Base-by-base conservation (phyloP, 2,329 filamentous ascomycete species). In the Colletotrichum spaethianum region DNA sequence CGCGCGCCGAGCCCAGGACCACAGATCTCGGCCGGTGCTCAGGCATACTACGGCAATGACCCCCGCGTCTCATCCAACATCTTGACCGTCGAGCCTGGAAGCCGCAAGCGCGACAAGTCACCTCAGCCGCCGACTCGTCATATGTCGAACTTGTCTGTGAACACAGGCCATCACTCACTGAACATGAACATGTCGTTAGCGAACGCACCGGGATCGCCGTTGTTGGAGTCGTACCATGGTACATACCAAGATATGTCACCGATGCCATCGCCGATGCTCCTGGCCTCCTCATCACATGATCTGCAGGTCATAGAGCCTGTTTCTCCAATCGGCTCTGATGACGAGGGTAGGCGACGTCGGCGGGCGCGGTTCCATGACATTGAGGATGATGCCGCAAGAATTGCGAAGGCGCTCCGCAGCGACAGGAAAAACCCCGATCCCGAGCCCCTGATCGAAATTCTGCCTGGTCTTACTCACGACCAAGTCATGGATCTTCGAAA, bases 171-270 rank as follows among this genome's bases (percentile, higher is more conserved):
- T n/a, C 82, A 83, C 75, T 62, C 79, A 3, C 76, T 80, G 11
- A 77, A 77, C 28, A 80, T 80, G 26, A 79, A 76, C 62, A 74
- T 85, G 61, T 86, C 88, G 16, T 80, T 91, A 1, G 83, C 88
- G 2, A 83, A 85, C 28, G 88, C 94, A 1, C 94, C 95, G 0
- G 90, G 90, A 1, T 98, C 94, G 74, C 96, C 96, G 0, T 86
- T 98, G 61, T 89, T 98, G 2, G 96, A 98, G 82, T 92, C 96
- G 0, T 98, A 98, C 82, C 93, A 92, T 74, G 96, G 96, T 48
- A 98, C 95, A 0, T 98, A 97, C 77, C 96, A 98, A 82, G 94
- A 94, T 70, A 93, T 97, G 77, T 98, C 95, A 0, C 95, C 96
- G 0, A 98, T 98, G 94, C 95, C 95, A 0, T 95, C 95, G 0